These are phyloP conservation scores for Pseudocercospora cruenta DNA, from an alignment of 2,329 filamentous ascomycete species.

Conservation along the genomic window DNA sequence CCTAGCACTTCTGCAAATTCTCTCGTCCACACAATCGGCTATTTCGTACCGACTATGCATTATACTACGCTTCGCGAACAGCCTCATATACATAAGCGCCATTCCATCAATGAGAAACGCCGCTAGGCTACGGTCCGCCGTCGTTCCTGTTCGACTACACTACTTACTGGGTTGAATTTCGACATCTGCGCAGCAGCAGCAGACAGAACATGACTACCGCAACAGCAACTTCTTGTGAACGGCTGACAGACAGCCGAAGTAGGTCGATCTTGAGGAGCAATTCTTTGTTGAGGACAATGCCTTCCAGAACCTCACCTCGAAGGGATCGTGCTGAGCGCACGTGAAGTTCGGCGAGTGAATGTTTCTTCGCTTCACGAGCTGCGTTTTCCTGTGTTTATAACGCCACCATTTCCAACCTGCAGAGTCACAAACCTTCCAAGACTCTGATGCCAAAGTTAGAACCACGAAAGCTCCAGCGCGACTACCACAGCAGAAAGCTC, in stretches of 20 bases:
- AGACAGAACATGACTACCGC: neutral
- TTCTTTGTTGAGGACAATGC: neutral
- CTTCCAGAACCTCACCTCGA: neutral
- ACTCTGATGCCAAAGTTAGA: neutral
- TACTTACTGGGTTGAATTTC: neutral
- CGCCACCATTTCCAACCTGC: neutral
- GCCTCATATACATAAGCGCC: neutral
- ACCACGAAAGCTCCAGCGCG: neutral
- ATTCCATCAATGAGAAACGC: neutral
- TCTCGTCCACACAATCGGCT: neutral
- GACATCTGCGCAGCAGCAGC: neutral
- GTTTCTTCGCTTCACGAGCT: neutral
- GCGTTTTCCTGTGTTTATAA: neutral
- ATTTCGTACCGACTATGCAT: neutral
- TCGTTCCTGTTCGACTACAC: neutral
- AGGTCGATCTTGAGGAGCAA: neutral
- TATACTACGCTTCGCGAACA: neutral
- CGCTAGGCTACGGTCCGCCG: neutral
- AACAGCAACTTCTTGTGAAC: neutral
- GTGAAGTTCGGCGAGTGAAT: neutral
- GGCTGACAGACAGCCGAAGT: neutral
- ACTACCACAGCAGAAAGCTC: neutral
- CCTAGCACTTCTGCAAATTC: neutral
- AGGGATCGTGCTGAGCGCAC: neutral
- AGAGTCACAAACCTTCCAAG: neutral